Evolutionary conservation across 805 yeast species (phyloP).

Genomic region (Metschnikowia similis): DNA sequence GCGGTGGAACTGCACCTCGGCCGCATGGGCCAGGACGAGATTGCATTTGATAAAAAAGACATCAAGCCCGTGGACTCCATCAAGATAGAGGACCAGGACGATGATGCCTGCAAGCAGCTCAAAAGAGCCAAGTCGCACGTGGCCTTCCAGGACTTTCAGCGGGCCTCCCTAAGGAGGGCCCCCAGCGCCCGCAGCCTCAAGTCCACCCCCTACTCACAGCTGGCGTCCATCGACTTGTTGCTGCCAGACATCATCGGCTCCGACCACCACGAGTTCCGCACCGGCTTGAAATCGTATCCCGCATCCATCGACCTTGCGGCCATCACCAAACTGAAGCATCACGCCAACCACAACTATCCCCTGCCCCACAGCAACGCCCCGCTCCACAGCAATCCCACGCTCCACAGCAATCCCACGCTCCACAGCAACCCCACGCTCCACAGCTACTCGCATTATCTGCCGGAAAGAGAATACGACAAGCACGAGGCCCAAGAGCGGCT

Average conservation of each 20-base stretch:
- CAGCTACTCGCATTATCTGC: slow-evolving; percentile 2
- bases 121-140: slow-evolving; percentile 33
- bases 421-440: neutral
- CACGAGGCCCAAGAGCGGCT: slow-evolving; percentile 1
- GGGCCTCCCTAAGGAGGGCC: slow-evolving; percentile 7
- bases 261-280: slow-evolving; percentile 10
- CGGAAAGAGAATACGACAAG: slow-evolving; percentile 1
- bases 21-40: neutral
- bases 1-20: neutral
- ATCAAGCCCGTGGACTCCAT: slow-evolving; percentile 30
- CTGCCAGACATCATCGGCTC: slow-evolving; percentile 14
- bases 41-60: slow-evolving; percentile 7
- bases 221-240: slow-evolving; percentile 15
- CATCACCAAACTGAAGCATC: slow-evolving; percentile 34
- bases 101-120: slow-evolving; percentile 40
- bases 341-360: neutral
- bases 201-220: slow-evolving; percentile 1
- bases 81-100: slow-evolving; percentile 36
- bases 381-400: too few species aligned
- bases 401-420: too few species aligned
- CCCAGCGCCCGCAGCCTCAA: slow-evolving; percentile 11
- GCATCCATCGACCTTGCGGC: slow-evolving; percentile 53
- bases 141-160: slow-evolving; percentile 5
- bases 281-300: slow-evolving; percentile 38
- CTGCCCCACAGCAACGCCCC: too few species aligned